Evolutionary conservation across 176 grass and related monocot species (phyloP), one percentile per base, ranked within the genome.

Genomic region (Oryza australiensis): DNA sequence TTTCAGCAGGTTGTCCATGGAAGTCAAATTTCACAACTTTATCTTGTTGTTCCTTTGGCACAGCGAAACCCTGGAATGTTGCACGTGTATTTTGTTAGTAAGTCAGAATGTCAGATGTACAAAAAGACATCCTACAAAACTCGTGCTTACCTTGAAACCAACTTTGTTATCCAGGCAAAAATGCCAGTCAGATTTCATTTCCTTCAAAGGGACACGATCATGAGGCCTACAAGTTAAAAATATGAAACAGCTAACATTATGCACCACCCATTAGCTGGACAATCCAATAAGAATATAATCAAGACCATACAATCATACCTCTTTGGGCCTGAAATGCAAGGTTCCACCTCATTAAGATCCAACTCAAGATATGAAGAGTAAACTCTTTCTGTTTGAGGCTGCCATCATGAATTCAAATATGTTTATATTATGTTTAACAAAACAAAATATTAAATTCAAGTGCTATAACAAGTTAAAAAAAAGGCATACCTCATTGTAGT

Each of bases 171-270:
- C 90, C 46, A 98, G 68, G 85, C 90, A 93, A 75, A 80, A 57
- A 89, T 93, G 88, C 92, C 92, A 94, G 73, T 98, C 92, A 82
- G 88, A 81, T 92, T 94, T 98, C 95, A 98, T 98, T 62, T 91
- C 92, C 84, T 91, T 98, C 84, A 98, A 55, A 57, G 82, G 81
- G 43, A 98, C 95, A 80, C 92, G 90, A 57, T 98, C 95, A 89
- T 94, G 95, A 87, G 95, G 95, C 82, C 95, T 97, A n/a, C 65
- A 85, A 27, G 12, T 83, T 75, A 16, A 75, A 34, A 49, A 68
- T n/a, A 65, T n/a, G 70, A 70, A 70, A 80, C 7, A 45, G 79
- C 43, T 59, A 23, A 22, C 49, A 60, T 12, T 72, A 79, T 26
- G 33, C 34, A 74, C 34, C 42, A 62, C 60, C 5, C 49, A 71